Base-by-base conservation (phyloP, 2,329 filamentous ascomycete genomes). In the Aspergillus amoenus region DNA sequence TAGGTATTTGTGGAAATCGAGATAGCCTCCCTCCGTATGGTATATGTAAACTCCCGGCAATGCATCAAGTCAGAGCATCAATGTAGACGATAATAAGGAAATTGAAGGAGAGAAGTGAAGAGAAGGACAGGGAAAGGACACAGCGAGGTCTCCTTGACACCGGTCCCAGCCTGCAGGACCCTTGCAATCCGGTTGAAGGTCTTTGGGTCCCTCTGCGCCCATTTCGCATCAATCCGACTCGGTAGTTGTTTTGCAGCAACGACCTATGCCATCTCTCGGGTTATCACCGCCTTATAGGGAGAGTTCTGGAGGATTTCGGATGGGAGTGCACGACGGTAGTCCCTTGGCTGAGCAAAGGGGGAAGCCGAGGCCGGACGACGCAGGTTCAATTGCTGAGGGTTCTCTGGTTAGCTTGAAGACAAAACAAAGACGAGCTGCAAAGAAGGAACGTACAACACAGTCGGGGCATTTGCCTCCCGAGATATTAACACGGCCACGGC, bases 401-500 rank as follows among this genome's bases (percentile, higher is more conserved):
- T 49, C 24, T 34, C 18, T n/a, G 5, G 17, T 55, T 50, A 55
- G 46, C 30, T 50, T n/a, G 15, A 13, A 32, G 24, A 27, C 17
- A 18, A 17, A 17, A 41, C 52, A 17, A 34, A 32, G 56, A 2
- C 22, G 12, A 40, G 40, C 43, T 45, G 39, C 17, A n/a, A 55
- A 32, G 12, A 13, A 45, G 59, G 24, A 27, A 75, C 77, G 59
- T 74, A 79, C 77, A 60, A 74, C 67, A 60, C 77, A 79, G 62
- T 78, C 76, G 37, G 70, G 60, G 64, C 77, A 79, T 64, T 76
- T 78, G 34, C 69, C 73, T 48, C 76, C 76, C 49, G 70, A 64
- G 39, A 68, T 67, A 62, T 79, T 78, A 58, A 72, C 75, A 57
- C 77, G 76, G 59, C 77, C 77, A 56, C 77, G 76, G 69, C 77